Evolutionary conservation across 441 rosid genomes (phyloP), one percentile per base, ranked within the genome.

Genomic region (Populus tomentosa): DNA sequence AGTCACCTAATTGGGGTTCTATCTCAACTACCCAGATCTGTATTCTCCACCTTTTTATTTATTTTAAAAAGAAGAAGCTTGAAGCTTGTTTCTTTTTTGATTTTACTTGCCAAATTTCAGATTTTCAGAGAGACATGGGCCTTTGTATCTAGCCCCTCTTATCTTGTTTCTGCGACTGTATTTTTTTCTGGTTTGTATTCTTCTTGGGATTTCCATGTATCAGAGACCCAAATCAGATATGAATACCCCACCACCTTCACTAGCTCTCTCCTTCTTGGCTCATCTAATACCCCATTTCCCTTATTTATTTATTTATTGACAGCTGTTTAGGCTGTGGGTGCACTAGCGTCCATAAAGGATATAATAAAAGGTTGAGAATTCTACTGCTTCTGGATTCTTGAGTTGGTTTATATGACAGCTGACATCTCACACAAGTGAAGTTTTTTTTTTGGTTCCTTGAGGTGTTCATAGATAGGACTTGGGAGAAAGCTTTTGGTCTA

Each of bases 1-100:
- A 76, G 61, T 81, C 75, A 77, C 79, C 72, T 79, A 69, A 56
- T 71, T 36, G 18, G 9, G 35, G 33, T 66, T 26, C 53, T 71
- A 72, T 72, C 82, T 71, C 80, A 79, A 71, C 84, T 11, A 70
- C 61, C 85, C 81, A 81, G 86, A 85, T 87, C 90, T 87, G 85
- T 70, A 36, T 74, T 40, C 4, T n/a, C 4, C 23, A 30, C 35
- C 10, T 23, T 53, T 53, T 28, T 26, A 50, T 38, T 1, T 67
- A 26, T 40, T 28, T 28, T 2, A 2, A 28, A 79, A 66, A 53
- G 16, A 4, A 30, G 77, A 66, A 53, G n/a, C 70, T 73, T 62
- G 33, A 36, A 21, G 21, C 69, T 70, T 61, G 18, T 64, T 69
- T 72, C 33, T 66, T 24, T 26, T 32, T 69, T 10, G 24, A 21